Percentiles rank a stretch among this genome's conserved stretches.
Evolutionary conservation across 805 yeast genomes (phyloP).

Genomic region (Barnettozyma salicaria): DNA sequence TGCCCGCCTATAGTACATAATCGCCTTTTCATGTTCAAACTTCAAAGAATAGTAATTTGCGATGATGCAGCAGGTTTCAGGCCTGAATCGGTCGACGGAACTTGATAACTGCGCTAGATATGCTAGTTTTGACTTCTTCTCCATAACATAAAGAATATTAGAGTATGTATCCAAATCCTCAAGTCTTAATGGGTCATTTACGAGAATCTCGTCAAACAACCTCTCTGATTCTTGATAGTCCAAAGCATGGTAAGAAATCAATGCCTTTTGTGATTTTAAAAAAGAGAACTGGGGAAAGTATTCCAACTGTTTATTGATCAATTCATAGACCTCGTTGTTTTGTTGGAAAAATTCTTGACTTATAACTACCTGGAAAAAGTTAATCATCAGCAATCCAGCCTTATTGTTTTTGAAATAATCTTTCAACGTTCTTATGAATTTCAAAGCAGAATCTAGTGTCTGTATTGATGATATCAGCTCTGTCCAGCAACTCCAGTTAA

Average conservation of each 20-base stretch:
- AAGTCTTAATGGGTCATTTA: conserved; percentile 73
- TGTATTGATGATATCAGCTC: conserved; percentile 63
- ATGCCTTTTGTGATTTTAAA: conserved; percentile 74
- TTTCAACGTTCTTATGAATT: conserved; percentile 19
- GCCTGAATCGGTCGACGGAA: conserved; percentile 76
- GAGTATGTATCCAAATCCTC: conserved; percentile 93
- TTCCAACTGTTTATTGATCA: conserved; percentile 41
- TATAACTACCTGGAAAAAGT: conserved; percentile 19
- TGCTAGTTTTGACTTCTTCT: conserved; percentile 76
- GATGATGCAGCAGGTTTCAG: conserved; percentile 90
- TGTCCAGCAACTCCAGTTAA: conserved; percentile 92
- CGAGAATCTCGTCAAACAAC: conserved; percentile 68
- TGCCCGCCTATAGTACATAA: conserved; percentile 88
- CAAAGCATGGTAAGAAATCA: conserved; percentile 75
- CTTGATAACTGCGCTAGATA: conserved; percentile 81
- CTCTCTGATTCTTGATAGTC: conserved; percentile 78
- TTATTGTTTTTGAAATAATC: conserved; percentile 13
- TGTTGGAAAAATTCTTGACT: conserved; percentile 75
- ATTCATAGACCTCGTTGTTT: conserved; percentile 44
- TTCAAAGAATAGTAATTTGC: conserved; percentile 91
- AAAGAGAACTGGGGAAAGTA: conserved; percentile 71
- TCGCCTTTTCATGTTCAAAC: conserved; percentile 92
- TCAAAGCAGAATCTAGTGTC: conserved; percentile 53
- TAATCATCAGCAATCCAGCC: conserved; percentile 13
- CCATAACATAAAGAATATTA: conserved; percentile 93